Base-by-base conservation (phyloP, 352 stramenopile genomes). In the Globisporangium cederbergense region DNA sequence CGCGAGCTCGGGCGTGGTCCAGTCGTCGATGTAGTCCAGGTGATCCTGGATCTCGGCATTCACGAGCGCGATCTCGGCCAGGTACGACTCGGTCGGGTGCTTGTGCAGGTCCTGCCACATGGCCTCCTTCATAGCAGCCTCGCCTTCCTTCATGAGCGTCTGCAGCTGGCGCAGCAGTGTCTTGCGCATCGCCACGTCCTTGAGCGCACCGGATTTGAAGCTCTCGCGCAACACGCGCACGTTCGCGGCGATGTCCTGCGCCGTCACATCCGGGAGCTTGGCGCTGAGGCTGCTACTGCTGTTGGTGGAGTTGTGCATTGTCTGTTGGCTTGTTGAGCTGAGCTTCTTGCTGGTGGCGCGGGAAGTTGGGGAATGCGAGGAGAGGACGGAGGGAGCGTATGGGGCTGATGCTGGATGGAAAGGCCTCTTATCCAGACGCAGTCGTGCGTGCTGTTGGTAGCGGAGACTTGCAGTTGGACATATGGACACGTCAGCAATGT, bases 11-110 rank as follows among this genome's bases (percentile, higher is more conserved):
- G 88, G 79, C 65, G 77, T 76, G 32, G 81, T 52, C 81, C 83
- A 91, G 60, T 88, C 74, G 42, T 74, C 73, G n/a, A 93, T 60
- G 67, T 91, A 86, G 71, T 91, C 81, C n/a, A 93, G 40, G 47
- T 84, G 76, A 6, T 95, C 68, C 61, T 93, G 82, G 55, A 97
- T 74, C 60, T 97, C 89, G 43, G 46, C 47, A 57, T 79, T 65
- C n/a, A 89, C 60, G 34, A 83, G 45, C 32, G 56, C 58, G 11
- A 91, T 59, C 57, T 96, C 89, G 30, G 67, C 81, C 34, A 68
- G 42, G 34, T 77, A 86, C 25, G 76, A 52, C 77, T 97, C 90
- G 63, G 70, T 61, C 49, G 83, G 75, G 66, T 90, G 79, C 60
- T 89, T 89, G 72, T 89, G 79, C 52, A 96, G 65, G 55, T 92